Evolutionary conservation across 148 eudicot species (phyloP).

Genomic region (Rhododendron henanense): DNA sequence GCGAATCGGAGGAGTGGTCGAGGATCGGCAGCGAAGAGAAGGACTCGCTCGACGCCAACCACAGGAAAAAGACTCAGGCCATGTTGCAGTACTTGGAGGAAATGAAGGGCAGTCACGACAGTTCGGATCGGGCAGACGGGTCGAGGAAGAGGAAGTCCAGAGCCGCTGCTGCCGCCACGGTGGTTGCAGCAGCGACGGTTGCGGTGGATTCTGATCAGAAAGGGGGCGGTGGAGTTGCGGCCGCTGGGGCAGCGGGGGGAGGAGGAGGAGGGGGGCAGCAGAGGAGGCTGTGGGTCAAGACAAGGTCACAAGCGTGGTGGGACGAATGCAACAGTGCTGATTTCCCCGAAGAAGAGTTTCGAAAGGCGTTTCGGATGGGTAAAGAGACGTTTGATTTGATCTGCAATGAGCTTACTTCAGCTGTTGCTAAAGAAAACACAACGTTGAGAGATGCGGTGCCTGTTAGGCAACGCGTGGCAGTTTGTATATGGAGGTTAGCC

Average conservation of each 20-base stretch:
- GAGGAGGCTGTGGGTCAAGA: conserved; percentile 38
- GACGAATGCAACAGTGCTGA: conserved; percentile 70
- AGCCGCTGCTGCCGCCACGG: background rate
- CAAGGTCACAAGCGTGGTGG: conserved; percentile 87
- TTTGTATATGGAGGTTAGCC: conserved; percentile 81
- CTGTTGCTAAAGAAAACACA: conserved; percentile 78
- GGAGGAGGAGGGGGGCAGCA: conserved; percentile 36
- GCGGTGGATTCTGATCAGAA: conserved; percentile 11
- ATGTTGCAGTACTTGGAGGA: conserved; percentile 46
- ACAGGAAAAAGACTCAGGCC: conserved; percentile 31
- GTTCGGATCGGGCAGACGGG: conserved; percentile 27
- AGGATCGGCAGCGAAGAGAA: conserved; percentile 31
- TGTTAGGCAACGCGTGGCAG: conserved; percentile 80
- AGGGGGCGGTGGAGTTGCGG: background rate
- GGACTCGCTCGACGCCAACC: conserved; percentile 34
- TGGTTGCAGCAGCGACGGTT: background rate
- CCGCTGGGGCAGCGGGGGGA: background rate
- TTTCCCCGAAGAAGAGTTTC: conserved; percentile 66
- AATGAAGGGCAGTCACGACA: conserved; percentile 26
- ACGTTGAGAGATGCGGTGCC: conserved; percentile 80
- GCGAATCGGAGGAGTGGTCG: conserved; percentile 38
- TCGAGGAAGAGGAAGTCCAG: conserved; percentile 1
- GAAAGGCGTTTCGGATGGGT: conserved; percentile 73
- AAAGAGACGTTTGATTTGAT: conserved; percentile 71
- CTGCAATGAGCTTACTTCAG: conserved; percentile 65